Evolutionary conservation across 1,139 yeast genomes (phyloP).

Genomic region (Candida tunisiensis): DNA sequence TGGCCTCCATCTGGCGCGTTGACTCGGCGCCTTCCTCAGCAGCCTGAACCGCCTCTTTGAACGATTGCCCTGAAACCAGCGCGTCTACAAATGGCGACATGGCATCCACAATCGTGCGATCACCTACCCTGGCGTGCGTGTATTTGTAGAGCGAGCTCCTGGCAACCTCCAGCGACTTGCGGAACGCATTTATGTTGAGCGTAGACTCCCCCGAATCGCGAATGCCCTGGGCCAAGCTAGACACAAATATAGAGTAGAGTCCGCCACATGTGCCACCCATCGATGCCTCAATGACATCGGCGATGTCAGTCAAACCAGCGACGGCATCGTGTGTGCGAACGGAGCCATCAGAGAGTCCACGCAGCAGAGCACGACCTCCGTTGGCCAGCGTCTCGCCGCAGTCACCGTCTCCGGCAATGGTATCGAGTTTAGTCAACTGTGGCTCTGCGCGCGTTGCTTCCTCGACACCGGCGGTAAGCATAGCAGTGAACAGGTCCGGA

Average conservation of each 20-base stretch:
- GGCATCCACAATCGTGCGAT: slow-evolving; percentile 77
- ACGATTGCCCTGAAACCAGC: slow-evolving; percentile 31
- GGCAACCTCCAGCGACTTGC: slow-evolving; percentile 32
- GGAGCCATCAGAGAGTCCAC: slow-evolving; percentile 28
- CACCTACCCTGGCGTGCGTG: slow-evolving; percentile 83
- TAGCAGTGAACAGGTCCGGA: slow-evolving; percentile 21
- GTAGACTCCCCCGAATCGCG: slow-evolving; percentile 15
- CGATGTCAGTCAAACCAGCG: slow-evolving; percentile 39
- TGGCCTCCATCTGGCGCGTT: slow-evolving; percentile 62
- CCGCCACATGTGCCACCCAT: slow-evolving; percentile 99
- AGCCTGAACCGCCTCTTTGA: slow-evolving; percentile 43
- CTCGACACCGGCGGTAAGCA: slow-evolving; percentile 34
- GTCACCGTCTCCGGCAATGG: slow-evolving; percentile 92
- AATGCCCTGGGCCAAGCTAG: slow-evolving; percentile 44
- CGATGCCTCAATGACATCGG: slow-evolving; percentile 66
- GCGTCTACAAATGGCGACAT: slow-evolving; percentile 70
- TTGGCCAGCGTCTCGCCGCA: slow-evolving; percentile 82
- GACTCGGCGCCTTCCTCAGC: slow-evolving; percentile 63
- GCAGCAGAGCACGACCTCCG: slow-evolving; percentile 61
- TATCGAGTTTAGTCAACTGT: slow-evolving; percentile 67
- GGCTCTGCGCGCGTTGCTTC: slow-evolving; percentile 46
- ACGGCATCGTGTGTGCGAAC: slow-evolving; percentile 31
- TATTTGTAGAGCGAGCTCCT: slow-evolving; percentile 53
- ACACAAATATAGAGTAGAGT: slow-evolving; percentile 64
- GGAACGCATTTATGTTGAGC: slow-evolving; percentile 22